Conservation (phyloP, 305 asterid species). For the Fraxinus baroniana region DNA sequence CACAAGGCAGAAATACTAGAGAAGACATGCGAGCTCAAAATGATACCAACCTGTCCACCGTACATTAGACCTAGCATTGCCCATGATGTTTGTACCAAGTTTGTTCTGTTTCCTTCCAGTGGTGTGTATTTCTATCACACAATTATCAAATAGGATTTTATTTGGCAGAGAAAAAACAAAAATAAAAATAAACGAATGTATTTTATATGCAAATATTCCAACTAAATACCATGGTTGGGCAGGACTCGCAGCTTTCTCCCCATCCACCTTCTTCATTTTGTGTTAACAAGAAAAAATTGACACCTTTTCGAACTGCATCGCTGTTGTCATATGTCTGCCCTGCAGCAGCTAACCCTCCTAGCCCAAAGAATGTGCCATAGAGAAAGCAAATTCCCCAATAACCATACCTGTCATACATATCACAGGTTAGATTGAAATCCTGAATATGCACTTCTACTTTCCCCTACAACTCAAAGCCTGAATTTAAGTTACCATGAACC, state of each 20-base stretch:
- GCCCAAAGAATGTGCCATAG: conserved; percentile 63
- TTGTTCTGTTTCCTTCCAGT: conserved; percentile 63
- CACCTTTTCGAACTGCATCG: conserved; percentile 53
- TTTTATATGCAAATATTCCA: not conserved
- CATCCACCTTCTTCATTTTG: conserved; percentile 91
- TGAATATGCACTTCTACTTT: not conserved
- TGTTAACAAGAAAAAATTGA: conserved; percentile 45
- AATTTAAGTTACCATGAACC: conserved; percentile 61
- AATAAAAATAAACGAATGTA: not conserved
- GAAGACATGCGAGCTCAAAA: not conserved
- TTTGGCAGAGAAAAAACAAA: not conserved
- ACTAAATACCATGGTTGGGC: conserved; percentile 68
- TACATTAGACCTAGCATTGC: conserved; percentile 82
- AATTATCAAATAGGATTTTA: not conserved
- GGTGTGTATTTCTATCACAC: conserved; percentile 67
- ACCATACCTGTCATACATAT: conserved; percentile 54
- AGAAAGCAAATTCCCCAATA: conserved; percentile 86
- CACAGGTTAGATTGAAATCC: not conserved
- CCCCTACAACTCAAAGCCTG: not conserved
- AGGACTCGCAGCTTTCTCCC: conserved; percentile 77
- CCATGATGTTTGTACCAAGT: conserved; percentile 83
- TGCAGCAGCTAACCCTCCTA: conserved; percentile 49
- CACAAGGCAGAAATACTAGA: not conserved
- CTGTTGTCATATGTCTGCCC: conserved; percentile 62
- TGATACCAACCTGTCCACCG: conserved; percentile 57